Conservation (phyloP, 768 basidiomycete genomes). For the Astraeus odoratus region DNA sequence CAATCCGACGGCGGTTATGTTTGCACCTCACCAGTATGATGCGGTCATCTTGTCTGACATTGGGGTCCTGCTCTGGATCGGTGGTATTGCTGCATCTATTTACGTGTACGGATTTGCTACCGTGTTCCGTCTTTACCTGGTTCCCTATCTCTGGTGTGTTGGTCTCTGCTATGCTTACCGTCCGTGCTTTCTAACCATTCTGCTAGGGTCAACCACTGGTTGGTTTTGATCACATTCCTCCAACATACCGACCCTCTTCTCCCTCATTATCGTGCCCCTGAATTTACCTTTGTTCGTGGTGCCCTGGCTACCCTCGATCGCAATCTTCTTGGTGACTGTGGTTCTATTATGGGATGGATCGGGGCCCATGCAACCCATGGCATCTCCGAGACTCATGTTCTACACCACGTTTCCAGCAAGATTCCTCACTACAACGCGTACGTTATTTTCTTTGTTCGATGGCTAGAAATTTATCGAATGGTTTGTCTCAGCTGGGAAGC, state of each 20-base stretch:
- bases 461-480: neutral
- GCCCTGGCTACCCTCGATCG: constrained; percentile 91
- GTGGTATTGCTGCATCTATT: constrained; percentile 47
- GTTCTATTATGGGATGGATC: constrained; percentile 76
- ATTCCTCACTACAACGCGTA: constrained; percentile 92
- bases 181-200: neutral
- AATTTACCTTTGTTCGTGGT: constrained; percentile 92
- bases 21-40: constrained; percentile 67
- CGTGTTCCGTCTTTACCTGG: constrained; percentile 73
- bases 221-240: constrained; percentile 93
- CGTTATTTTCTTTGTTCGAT: neutral
- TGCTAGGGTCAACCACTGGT: constrained; percentile 82
- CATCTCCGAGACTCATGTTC: constrained; percentile 90
- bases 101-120: constrained; percentile 58
- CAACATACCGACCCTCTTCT: constrained; percentile 96
- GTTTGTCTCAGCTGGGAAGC: constrained; percentile 80
- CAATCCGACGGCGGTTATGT: constrained; percentile 71
- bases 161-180: neutral
- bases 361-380: constrained; percentile 84
- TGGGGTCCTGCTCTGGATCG: constrained; percentile 72
- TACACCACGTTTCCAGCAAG: constrained; percentile 90
- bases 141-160: constrained; percentile 78
- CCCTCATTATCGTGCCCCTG: constrained; percentile 84
- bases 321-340: constrained; percentile 68
- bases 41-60: constrained; percentile 80